Percentiles rank a stretch among this genome's conserved stretches.
These are phyloP conservation scores for Ormosia semicastrata DNA, from an alignment of 306 rosid genomes.

Conservation along the genomic window DNA sequence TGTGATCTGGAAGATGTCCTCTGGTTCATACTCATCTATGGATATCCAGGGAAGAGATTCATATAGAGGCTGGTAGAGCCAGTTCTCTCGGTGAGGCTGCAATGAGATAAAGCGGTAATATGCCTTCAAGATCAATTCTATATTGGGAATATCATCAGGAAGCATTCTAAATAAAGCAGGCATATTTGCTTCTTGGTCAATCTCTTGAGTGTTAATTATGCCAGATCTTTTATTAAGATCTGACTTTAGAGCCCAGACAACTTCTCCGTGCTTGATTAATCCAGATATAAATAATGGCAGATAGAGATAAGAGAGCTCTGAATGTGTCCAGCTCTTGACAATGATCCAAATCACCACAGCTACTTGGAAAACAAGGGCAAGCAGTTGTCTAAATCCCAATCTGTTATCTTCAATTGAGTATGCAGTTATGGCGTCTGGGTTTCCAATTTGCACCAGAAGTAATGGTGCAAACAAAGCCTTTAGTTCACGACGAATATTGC, in stretches of 20 bases:
- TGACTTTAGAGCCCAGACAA: conserved; percentile 63
- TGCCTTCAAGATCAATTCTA: conserved; percentile 56
- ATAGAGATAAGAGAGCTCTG: conserved; percentile 51
- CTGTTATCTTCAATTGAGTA: conserved; percentile 65
- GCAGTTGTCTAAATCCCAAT: conserved; percentile 55
- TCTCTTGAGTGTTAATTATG: conserved; percentile 39
- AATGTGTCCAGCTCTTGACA: conserved; percentile 57
- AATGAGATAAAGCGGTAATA: conserved; percentile 57
- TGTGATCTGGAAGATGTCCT: conserved; percentile 48
- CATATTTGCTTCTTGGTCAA: conserved; percentile 42
- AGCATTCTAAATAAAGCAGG: conserved; percentile 44
- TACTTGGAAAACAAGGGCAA: conserved; percentile 52
- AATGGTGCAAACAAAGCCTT: conserved; percentile 58
- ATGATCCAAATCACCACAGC: conserved; percentile 51
- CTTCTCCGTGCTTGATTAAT: conserved; percentile 63
- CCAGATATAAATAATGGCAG: conserved; percentile 56
- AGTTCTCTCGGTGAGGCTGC: conserved; percentile 60
- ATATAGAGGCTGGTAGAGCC: conserved; percentile 51
- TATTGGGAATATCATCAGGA: conserved; percentile 41
- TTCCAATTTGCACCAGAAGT: conserved; percentile 64
- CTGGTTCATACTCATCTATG: conserved; percentile 28
- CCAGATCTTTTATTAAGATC: conserved; percentile 46
- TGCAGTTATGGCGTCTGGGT: conserved; percentile 67
- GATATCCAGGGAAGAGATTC: conserved; percentile 47
- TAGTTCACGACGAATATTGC: conserved; percentile 42